Conservation (phyloP, 2,329 filamentous ascomycete genomes). For the Aspergillus ustus region DNA sequence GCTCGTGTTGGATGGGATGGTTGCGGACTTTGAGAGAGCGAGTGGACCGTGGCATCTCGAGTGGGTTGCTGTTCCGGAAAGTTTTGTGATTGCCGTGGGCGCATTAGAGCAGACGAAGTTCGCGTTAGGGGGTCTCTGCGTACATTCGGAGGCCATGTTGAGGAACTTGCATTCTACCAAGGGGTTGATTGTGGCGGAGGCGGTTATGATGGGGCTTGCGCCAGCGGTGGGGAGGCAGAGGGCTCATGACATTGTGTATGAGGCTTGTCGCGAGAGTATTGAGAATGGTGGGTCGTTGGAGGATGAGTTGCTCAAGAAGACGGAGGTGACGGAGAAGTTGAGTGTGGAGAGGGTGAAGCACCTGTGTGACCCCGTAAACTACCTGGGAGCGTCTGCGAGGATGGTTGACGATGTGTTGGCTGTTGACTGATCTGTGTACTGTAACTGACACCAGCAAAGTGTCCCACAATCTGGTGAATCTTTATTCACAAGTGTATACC, state of each 20-base stretch:
- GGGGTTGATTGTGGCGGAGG: slow-evolving; percentile 62
- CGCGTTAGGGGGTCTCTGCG: slow-evolving; percentile 56
- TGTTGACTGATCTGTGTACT: slow-evolving; percentile 7
- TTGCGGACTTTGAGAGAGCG: slow-evolving; percentile 62
- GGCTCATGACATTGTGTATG: slow-evolving; percentile 62
- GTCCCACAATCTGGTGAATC: neutral
- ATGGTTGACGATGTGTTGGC: slow-evolving; percentile 42
- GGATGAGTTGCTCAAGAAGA: slow-evolving; percentile 46
- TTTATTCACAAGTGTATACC: neutral
- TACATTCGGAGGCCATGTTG: slow-evolving; percentile 56
- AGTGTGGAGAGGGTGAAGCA: slow-evolving; percentile 55
- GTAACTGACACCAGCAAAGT: neutral
- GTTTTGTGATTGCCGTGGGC: slow-evolving; percentile 59
- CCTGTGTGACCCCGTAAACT: slow-evolving; percentile 60
- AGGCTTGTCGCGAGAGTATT: slow-evolving; percentile 57
- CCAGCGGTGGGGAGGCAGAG: slow-evolving; percentile 56
- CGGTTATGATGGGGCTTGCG: slow-evolving; percentile 66
- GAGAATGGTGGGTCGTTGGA: slow-evolving; percentile 50
- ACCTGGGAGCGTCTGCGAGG: slow-evolving; percentile 39
- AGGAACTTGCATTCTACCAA: slow-evolving; percentile 56
- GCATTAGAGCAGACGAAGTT: slow-evolving; percentile 60
- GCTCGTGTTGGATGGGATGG: slow-evolving; percentile 61
- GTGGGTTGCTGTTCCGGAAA: slow-evolving; percentile 60
- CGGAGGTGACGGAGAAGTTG: slow-evolving; percentile 50
- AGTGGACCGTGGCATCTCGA: slow-evolving; percentile 65